phyloP scores from a whole-genome alignment of 2,329 filamentous ascomycete species.

The Chaetomium globosum region DNA sequence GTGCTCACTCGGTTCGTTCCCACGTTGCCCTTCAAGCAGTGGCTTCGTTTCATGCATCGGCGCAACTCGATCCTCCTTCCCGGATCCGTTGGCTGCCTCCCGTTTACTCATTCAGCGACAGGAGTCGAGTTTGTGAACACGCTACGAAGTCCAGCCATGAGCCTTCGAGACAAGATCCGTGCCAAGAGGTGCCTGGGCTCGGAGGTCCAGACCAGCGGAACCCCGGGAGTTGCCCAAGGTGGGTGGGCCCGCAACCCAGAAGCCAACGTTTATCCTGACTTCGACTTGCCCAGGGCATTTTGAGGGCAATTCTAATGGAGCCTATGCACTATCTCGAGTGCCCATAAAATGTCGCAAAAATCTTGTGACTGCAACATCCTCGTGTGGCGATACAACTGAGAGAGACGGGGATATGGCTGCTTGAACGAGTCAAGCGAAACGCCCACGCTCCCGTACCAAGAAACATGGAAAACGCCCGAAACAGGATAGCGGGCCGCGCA shows the following conservation, averaged over 20 bases:
- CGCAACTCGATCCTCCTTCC: neutral
- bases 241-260: conserved; percentile 6
- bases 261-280: conserved; percentile 13
- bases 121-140: neutral
- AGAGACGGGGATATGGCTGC: conserved; percentile 11
- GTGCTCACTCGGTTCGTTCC: conserved; percentile 1
- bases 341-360: neutral
- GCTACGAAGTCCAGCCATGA: neutral
- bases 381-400: neutral
- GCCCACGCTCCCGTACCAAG: neutral
- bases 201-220: conserved; percentile 2
- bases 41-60: conserved; percentile 27
- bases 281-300: neutral
- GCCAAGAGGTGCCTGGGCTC: conserved; percentile 7
- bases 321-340: neutral
- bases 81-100: conserved; percentile 29
- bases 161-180: neutral
- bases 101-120: neutral
- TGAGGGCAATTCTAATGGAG: neutral
- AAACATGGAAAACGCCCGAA: conserved; percentile 16
- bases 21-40: neutral
- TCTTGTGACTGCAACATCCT: neutral
- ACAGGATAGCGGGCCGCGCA: conserved; percentile 16
- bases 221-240: neutral
- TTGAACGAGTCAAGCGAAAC: conserved; percentile 18